Evolutionary conservation across 306 rosid genomes (phyloP), one percentile per base, ranked within the genome.

Genomic region (Quercus robur): DNA sequence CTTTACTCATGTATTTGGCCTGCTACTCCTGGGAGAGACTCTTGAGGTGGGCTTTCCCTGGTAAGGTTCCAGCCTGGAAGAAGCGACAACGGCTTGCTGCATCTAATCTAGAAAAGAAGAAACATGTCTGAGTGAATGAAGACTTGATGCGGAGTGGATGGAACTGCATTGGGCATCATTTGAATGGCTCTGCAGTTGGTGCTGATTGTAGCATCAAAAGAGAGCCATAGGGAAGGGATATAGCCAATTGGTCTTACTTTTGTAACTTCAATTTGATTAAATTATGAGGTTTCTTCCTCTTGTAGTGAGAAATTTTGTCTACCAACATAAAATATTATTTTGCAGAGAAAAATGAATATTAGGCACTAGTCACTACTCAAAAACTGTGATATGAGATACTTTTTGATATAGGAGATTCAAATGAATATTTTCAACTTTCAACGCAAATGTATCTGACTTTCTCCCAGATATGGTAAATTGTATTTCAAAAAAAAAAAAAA

Each of bases 1-100:
- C 99, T n/a, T 74, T 88, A 56, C 87, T 91, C 26, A 96, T 91
- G 98, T 93, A 89, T 75, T 30, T 90, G 82, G 77, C 68, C 80
- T 96, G 99, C 89, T 93, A 90, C 85, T 82, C 91, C 7, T 91
- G 98, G 99, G 99, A 96, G 90, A 90, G 93, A 78, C 77, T 93
- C 18, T 77, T 96, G 69, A 84, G 99, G 82, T 93, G 96, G 98
- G 92, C 86, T 38, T 96, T 93, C 86, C 99, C 99, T 0, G 99
- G 98, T 51, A 93, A 87, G 83, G 85, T 96, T 76, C 98, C 99
- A 0, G 86, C 89, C 19, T 93, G 99, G 99, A 91, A 86, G 91
- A 93, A 84, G 86, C 88, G 93, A 35, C 99, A 95, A 84, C 84
- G 89, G 14, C 18, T 69, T 15, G 94, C 91, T n/a, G 90, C 89